These are phyloP conservation scores for Scheffersomyces stipitis DNA, from an alignment of 805 yeast genomes.

Conservation along the genomic window DNA sequence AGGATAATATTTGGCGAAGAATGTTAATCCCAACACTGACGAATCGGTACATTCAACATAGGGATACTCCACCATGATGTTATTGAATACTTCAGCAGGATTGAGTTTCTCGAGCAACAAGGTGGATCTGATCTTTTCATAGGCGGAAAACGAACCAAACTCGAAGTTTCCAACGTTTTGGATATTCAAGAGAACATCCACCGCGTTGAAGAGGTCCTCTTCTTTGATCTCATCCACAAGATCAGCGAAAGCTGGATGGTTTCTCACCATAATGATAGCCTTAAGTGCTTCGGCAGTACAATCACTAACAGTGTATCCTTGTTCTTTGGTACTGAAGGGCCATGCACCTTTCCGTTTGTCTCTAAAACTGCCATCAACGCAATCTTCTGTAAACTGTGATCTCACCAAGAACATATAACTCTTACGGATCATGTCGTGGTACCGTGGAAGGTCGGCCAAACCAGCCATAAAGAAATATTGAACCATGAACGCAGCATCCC, in stretches of 20 bases:
- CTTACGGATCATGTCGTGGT: conserved; percentile 57
- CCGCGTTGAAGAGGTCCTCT: conserved; percentile 58
- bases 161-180: conserved; percentile 82
- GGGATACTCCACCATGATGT: conserved; percentile 98
- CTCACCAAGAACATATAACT: conserved; percentile 73
- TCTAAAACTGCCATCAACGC: conserved; percentile 74
- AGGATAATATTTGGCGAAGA: conserved; percentile 63
- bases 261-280: conserved; percentile 88
- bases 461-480: conserved; percentile 84
- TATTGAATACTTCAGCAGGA: conserved; percentile 98
- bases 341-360: conserved; percentile 87
- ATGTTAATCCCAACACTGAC: conserved; percentile 81
- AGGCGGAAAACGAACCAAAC: conserved; percentile 89
- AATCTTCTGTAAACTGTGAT: conserved; percentile 82
- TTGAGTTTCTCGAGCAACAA: conserved; percentile 73
- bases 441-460: conserved; percentile 66
- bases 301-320: conserved; percentile 95
- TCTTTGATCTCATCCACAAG: conserved; percentile 53
- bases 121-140: conserved; percentile 83
- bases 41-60: conserved; percentile 98
- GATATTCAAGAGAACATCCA: conserved; percentile 71
- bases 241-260: conserved; percentile 51
- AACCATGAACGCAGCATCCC: conserved; percentile 93
- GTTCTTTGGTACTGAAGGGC: conserved; percentile 95
- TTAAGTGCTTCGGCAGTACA: conserved; percentile 96